phyloP scores from a whole-genome alignment of 2,329 filamentous ascomycete genomes.

The Fusarium praegraminearum region DNA sequence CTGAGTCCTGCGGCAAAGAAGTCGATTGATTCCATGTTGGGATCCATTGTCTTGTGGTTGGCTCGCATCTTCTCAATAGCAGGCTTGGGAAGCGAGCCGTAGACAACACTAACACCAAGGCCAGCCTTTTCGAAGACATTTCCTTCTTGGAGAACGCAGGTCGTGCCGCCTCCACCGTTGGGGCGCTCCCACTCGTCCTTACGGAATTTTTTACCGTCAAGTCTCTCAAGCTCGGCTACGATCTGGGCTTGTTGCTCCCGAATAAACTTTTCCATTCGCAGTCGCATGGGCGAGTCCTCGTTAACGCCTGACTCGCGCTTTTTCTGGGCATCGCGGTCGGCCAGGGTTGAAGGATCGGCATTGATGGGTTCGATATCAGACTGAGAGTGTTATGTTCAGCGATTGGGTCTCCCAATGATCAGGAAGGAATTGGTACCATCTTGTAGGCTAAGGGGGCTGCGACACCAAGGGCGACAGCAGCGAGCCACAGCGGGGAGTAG shows the following conservation, averaged over 20 bases:
- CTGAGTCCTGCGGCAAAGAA: constrained; percentile 97
- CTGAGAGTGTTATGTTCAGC: constrained; percentile 50
- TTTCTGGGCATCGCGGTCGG: constrained; percentile 83
- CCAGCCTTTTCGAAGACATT: constrained; percentile 98
- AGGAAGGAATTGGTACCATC: constrained; percentile 60
- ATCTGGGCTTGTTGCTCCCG: constrained; percentile 93
- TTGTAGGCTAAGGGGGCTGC: constrained; percentile 67
- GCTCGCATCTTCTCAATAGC: constrained; percentile 94
- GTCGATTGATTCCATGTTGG: constrained; percentile 82
- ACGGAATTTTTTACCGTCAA: constrained; percentile 86
- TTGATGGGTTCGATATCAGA: constrained; percentile 57
- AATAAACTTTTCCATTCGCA: constrained; percentile 97
- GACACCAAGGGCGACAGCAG: constrained; percentile 62
- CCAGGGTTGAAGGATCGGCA: constrained; percentile 77
- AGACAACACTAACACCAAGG: constrained; percentile 94
- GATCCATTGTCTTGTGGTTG: constrained; percentile 90
- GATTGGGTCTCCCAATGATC: constrained; percentile 14
- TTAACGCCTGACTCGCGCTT: constrained; percentile 78
- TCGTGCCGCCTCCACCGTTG: constrained; percentile 91
- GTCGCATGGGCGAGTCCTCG: constrained; percentile 89
- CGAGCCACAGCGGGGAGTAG: constrained; percentile 48
- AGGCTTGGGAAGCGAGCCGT: constrained; percentile 86
- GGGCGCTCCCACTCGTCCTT: constrained; percentile 88
- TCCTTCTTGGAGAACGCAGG: constrained; percentile 94
- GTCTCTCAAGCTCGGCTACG: constrained; percentile 81